Percentiles rank a stretch among this genome's conserved stretches.
Conservation (phyloP, 768 basidiomycete genomes). For the Glaciozyma antarctica region DNA sequence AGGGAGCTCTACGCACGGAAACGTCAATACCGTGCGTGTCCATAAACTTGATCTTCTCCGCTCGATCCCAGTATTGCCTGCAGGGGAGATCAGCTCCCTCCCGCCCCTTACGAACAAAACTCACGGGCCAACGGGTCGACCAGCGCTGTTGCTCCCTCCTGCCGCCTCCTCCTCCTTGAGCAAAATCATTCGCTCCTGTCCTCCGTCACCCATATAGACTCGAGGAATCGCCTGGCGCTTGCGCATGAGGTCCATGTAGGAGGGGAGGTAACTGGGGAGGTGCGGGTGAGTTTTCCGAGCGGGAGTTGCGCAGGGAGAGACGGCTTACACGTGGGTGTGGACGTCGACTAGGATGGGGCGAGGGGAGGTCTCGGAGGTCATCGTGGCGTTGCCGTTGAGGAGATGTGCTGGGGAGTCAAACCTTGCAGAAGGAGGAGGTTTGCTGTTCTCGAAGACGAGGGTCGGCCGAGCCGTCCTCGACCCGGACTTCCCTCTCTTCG, state of each 20-base stretch:
- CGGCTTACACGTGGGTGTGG: constrained; percentile 77
- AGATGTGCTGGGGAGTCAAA: neutral
- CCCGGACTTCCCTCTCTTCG: too few relatives aligned
- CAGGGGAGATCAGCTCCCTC: neutral
- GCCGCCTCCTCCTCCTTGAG: constrained; percentile 55
- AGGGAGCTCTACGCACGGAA: constrained; percentile 45
- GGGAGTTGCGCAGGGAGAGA: constrained; percentile 62
- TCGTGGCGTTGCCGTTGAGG: neutral
- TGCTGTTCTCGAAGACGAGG: too few relatives aligned
- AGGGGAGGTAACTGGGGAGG: constrained; percentile 41
- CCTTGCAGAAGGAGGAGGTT: neutral
- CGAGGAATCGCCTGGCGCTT: constrained; percentile 48
- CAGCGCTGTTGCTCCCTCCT: constrained; percentile 11
- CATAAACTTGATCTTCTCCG: constrained; percentile 77
- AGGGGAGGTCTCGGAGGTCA: constrained; percentile 38
- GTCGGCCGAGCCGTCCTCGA: too few relatives aligned
- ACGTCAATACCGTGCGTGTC: constrained; percentile 68
- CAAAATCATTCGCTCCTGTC: constrained; percentile 66
- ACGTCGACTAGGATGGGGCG: constrained; percentile 57
- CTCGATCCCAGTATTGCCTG: constrained; percentile 61
- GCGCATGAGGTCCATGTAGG: constrained; percentile 63
- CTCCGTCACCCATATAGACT: constrained; percentile 47
- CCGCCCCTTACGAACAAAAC: neutral
- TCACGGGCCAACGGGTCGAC: constrained; percentile 53
- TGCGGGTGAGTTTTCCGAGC: constrained; percentile 56